Evolutionary conservation across 352 stramenopile genomes (phyloP).

Genomic region (Globisporangium apiculatum): DNA sequence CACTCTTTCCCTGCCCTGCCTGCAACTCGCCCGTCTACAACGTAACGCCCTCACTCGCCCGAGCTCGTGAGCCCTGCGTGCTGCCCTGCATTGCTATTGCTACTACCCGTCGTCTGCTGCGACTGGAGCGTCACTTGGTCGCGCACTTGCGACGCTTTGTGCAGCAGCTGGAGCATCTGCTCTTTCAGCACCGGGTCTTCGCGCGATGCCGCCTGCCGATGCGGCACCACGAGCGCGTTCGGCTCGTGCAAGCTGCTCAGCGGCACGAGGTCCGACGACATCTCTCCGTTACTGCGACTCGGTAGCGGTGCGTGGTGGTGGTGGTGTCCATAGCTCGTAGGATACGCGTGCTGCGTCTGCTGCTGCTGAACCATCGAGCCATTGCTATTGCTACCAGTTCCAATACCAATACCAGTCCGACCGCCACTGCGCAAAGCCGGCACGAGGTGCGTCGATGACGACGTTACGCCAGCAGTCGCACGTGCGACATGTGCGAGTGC

Average conservation of each 20-base stretch:
- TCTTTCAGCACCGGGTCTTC: conserved; percentile 77
- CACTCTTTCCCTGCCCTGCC: too few relatives aligned
- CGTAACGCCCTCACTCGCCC: conserved; percentile 25
- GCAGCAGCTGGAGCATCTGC: conserved; percentile 82
- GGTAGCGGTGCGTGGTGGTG: too few relatives aligned
- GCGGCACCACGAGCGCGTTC: conserved; percentile 35
- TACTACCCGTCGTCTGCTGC: conserved; percentile 27
- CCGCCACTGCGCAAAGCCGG: conserved; percentile 1
- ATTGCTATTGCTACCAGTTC: too few relatives aligned
- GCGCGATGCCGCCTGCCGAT: conserved; percentile 18
- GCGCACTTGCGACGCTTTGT: conserved; percentile 75
- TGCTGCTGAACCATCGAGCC: neutral
- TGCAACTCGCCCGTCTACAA: too few relatives aligned
- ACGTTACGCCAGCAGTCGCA: neutral
- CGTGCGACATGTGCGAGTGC: conserved; percentile 46
- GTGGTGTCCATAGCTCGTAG: too few relatives aligned
- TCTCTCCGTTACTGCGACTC: too few relatives aligned
- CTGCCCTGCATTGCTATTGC: conserved; percentile 15
- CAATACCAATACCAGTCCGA: too few relatives aligned
- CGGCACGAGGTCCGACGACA: conserved; percentile 67
- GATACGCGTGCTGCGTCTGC: neutral
- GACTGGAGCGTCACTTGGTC: conserved; percentile 61
- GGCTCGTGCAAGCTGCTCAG: conserved; percentile 44
- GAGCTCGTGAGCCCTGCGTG: conserved; percentile 68
- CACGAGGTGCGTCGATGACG: conserved; percentile 40